Conservation (phyloP, 2,329 filamentous ascomycete species). For the Neoarthrinium moseri region DNA sequence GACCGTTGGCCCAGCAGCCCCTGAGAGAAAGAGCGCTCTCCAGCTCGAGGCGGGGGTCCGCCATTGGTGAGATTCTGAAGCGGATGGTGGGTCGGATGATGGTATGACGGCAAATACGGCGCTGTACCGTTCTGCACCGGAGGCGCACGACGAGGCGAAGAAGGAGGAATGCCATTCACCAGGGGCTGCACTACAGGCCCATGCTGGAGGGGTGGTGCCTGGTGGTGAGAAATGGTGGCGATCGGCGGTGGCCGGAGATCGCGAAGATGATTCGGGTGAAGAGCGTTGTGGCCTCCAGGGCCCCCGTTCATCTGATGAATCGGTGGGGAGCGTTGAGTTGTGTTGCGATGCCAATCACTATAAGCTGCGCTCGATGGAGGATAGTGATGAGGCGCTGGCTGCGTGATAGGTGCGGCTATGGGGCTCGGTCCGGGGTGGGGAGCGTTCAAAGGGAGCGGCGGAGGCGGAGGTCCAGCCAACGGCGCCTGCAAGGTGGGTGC, state of each 20-base stretch:
- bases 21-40: constrained; percentile 46
- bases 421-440: constrained; percentile 26
- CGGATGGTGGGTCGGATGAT: constrained; percentile 27
- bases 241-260: constrained; percentile 50
- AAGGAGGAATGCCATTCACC: constrained; percentile 46
- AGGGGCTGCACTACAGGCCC: constrained; percentile 37
- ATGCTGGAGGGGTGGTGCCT: constrained; percentile 42
- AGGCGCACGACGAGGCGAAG: constrained; percentile 46
- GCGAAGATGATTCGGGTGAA: constrained; percentile 34
- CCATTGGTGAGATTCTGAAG: constrained; percentile 35
- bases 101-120: constrained; percentile 38
- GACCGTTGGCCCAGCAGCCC: constrained; percentile 39
- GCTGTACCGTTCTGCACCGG: constrained; percentile 34
- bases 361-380: constrained; percentile 36
- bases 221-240: constrained; percentile 39
- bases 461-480: constrained; percentile 19
- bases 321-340: constrained; percentile 47
- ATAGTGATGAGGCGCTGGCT: constrained; percentile 36
- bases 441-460: constrained; percentile 21
- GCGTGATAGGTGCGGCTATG: constrained; percentile 32
- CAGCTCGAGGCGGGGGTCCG: constrained; percentile 39
- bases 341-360: constrained; percentile 50
- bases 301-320: constrained; percentile 51
- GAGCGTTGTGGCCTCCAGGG: constrained; percentile 24
- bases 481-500: constrained; percentile 24